Percentiles rank a stretch among this genome's conserved stretches.
Evolutionary conservation across 345 rosid genomes (phyloP).

Genomic region (Syzygium aromaticum): DNA sequence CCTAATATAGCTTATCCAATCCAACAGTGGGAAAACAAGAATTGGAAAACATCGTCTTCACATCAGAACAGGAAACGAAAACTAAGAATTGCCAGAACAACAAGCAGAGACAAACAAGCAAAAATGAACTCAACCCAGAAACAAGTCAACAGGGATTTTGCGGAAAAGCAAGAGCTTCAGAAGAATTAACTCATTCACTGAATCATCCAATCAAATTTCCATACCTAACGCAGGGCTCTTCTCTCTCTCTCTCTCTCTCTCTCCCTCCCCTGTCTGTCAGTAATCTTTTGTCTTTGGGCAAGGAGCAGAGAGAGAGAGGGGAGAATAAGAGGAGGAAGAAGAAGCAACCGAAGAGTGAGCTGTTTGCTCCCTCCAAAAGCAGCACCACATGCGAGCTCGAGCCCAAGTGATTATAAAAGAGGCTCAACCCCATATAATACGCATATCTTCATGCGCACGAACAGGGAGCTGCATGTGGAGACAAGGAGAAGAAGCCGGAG

Average conservation of each 20-base stretch:
- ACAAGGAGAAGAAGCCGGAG: constrained; percentile 2
- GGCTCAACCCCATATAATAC: constrained; percentile 8
- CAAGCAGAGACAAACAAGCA: neutral
- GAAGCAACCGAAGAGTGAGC: constrained; percentile 19
- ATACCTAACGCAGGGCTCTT: neutral
- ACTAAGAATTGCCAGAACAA: neutral
- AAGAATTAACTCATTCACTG: neutral
- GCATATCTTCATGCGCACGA: constrained; percentile 10
- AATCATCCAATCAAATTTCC: neutral
- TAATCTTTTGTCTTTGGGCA: neutral
- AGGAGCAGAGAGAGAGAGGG: neutral
- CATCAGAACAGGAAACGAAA: neutral
- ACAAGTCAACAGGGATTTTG: neutral
- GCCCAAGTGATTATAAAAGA: neutral
- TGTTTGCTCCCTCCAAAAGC: constrained; percentile 27
- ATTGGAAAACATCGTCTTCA: neutral
- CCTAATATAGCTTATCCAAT: neutral
- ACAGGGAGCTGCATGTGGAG: constrained; percentile 26
- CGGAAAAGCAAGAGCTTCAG: neutral
- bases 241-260: neutral
- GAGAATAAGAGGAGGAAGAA: neutral
- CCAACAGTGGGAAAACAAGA: neutral
- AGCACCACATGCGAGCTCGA: constrained; percentile 22
- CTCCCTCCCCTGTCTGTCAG: neutral
- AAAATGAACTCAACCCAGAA: neutral